Evolutionary conservation across 331 rosid genomes (phyloP).

Genomic region (Telfairia occidentalis): DNA sequence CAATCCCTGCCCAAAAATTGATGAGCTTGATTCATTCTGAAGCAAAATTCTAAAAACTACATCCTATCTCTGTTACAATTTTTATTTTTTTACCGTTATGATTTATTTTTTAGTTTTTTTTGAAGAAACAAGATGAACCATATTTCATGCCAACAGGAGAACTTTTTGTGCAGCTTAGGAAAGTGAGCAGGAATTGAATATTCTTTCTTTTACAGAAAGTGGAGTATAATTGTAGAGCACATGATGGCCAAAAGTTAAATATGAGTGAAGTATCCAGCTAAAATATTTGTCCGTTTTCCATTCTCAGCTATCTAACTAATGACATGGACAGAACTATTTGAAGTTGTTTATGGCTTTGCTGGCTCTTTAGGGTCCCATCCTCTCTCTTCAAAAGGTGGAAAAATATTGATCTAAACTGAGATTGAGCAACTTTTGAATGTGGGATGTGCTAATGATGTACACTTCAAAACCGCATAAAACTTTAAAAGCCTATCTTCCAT

Average conservation of each 20-base stretch:
- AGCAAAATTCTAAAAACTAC: background rate
- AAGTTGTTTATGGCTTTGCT: background rate
- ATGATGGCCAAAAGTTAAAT: background rate
- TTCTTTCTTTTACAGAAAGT: background rate
- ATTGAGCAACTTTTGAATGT: background rate
- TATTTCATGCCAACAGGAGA: background rate
- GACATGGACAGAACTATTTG: background rate
- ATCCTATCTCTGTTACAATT: background rate
- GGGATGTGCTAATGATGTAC: background rate
- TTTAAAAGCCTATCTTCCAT: background rate
- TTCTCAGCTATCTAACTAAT: background rate
- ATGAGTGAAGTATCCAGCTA: background rate
- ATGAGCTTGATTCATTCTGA: background rate
- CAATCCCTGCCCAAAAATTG: slow-evolving; percentile 43
- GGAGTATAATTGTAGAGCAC: background rate
- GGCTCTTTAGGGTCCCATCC: background rate
- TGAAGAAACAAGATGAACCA: background rate
- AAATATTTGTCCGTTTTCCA: background rate
- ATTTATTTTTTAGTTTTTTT: background rate
- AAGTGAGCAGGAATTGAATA: background rate
- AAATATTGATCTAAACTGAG: background rate
- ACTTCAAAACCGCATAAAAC: background rate
- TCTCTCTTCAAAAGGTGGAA: background rate
- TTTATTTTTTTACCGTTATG: background rate
- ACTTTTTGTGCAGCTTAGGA: background rate